These are phyloP conservation scores for Cryoendolithus antarcticus DNA, from an alignment of 2,329 filamentous ascomycete species.

Conservation along the genomic window DNA sequence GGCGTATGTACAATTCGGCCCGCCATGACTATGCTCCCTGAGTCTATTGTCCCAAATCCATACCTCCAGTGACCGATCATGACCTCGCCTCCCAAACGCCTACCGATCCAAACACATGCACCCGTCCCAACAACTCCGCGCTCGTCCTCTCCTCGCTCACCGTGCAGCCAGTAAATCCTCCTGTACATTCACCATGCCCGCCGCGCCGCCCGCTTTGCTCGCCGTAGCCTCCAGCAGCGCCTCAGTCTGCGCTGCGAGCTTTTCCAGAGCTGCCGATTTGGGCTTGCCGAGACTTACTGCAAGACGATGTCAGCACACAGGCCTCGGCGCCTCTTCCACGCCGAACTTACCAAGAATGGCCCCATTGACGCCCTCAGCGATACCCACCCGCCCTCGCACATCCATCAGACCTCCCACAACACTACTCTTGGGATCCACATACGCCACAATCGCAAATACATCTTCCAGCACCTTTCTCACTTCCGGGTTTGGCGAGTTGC, in stretches of 20 bases:
- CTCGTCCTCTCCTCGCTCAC: neutral
- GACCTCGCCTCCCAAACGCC: too few species aligned
- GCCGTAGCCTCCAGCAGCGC: conserved; percentile 74
- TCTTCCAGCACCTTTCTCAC: conserved; percentile 64
- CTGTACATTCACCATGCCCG: conserved; percentile 64
- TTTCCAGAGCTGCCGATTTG: conserved; percentile 72
- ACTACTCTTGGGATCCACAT: conserved; percentile 65
- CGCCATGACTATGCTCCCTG: too few species aligned
- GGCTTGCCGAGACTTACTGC: conserved; percentile 83
- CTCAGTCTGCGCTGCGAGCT: conserved; percentile 72
- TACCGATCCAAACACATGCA: too few species aligned
- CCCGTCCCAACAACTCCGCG: too few species aligned
- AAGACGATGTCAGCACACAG: conserved; percentile 38
- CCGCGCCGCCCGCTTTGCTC: conserved; percentile 48
- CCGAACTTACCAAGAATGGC: conserved; percentile 61
- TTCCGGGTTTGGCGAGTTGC: conserved; percentile 55
- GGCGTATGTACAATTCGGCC: too few species aligned
- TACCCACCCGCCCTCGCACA: conserved; percentile 56
- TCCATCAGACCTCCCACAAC: conserved; percentile 73
- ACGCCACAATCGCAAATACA: conserved; percentile 81
- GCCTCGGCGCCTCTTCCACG: conserved; percentile 61
- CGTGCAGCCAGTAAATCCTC: conserved; percentile 29
- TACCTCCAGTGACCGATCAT: too few species aligned
- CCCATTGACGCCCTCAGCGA: conserved; percentile 88
- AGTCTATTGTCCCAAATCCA: too few species aligned